phyloP scores from a whole-genome alignment of 306 rosid genomes.

The Ormosia emarginata region DNA sequence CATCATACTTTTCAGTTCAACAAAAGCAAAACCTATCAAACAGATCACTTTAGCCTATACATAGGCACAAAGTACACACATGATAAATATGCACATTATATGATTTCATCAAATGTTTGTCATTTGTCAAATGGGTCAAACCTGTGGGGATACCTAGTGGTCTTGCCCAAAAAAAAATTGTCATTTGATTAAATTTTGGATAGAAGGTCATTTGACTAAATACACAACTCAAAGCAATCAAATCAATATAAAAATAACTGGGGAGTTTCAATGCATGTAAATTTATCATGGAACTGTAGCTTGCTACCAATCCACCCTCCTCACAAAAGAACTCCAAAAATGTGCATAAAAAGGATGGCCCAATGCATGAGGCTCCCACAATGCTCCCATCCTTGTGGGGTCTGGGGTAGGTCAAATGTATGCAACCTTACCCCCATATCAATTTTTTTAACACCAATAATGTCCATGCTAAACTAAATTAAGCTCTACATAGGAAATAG shows the following conservation, averaged over 20 bases:
- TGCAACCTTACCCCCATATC: not conserved
- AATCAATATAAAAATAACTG: not conserved
- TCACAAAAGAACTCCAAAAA: not conserved
- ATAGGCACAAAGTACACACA: not conserved
- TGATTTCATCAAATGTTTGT: not conserved
- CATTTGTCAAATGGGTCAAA: no score
- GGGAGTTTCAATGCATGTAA: not conserved
- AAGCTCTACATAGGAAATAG: not conserved
- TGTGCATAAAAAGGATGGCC: not conserved
- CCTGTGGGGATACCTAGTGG: no score
- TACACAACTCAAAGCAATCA: constrained; percentile 5
- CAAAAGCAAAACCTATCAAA: not conserved
- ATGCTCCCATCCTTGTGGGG: not conserved
- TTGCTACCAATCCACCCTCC: not conserved
- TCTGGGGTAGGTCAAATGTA: not conserved
- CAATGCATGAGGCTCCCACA: not conserved
- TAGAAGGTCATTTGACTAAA: not conserved
- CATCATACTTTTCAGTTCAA: not conserved
- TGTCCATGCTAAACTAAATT: not conserved
- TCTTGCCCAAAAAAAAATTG: no score
- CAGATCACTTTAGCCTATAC: not conserved
- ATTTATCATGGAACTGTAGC: not conserved
- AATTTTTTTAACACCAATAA: not conserved
- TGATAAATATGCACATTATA: not conserved
- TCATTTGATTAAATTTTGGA: not conserved